Percentiles rank a stretch among this genome's conserved stretches.
Conservation (phyloP, 805 yeast genomes). For the Saturnispora sanitii region DNA sequence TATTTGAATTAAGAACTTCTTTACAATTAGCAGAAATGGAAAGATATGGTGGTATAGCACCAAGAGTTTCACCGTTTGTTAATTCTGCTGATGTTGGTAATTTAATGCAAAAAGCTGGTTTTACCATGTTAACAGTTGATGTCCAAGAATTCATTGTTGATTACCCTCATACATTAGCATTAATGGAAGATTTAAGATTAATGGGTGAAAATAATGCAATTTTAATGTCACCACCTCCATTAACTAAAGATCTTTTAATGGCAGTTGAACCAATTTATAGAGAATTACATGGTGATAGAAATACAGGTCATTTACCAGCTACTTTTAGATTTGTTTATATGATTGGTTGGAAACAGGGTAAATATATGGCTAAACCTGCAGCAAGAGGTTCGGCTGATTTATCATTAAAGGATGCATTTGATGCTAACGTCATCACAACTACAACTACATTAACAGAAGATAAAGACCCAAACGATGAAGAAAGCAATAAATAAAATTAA, state of each 20-base stretch:
- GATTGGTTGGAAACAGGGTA: conserved; percentile 83
- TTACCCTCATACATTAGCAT: conserved; percentile 59
- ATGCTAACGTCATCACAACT: conserved; percentile 9
- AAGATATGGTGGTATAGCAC: conserved; percentile 68
- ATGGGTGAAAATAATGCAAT: conserved; percentile 81
- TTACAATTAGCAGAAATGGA: conserved; percentile 78
- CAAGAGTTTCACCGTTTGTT: conserved; percentile 73
- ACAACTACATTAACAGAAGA: conserved; percentile 15
- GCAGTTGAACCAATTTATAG: conserved; percentile 71
- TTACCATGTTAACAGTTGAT: conserved; percentile 72
- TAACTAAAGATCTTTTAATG: conserved; percentile 56
- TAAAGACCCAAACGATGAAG: conserved; percentile 1
- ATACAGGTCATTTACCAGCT: conserved; percentile 54
- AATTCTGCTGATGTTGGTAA: conserved; percentile 69
- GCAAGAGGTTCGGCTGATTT: conserved; percentile 64
- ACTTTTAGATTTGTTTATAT: conserved; percentile 70
- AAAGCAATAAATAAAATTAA: not conserved
- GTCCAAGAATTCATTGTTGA: conserved; percentile 75
- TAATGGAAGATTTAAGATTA: conserved; percentile 60
- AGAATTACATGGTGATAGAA: conserved; percentile 55
- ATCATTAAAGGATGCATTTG: conserved; percentile 52
- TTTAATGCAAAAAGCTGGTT: conserved; percentile 64
- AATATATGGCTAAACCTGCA: conserved; percentile 61
- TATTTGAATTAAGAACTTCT: conserved; percentile 73
- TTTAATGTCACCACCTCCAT: conserved; percentile 25